Conservation (phyloP, 176 grass and related monocot species). For the Rhynchospora tenuis region DNA sequence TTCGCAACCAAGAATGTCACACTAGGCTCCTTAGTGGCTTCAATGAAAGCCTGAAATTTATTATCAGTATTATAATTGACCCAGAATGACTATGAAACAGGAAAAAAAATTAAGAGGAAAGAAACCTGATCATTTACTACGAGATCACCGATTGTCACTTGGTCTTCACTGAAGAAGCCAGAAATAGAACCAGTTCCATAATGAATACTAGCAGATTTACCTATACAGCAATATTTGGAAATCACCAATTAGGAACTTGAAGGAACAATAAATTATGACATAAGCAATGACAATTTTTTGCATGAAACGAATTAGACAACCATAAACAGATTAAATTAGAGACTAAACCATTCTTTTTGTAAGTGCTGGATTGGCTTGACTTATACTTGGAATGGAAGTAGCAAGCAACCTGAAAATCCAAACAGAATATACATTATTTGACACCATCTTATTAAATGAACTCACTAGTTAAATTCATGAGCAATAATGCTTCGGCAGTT, state of each 20-base stretch:
- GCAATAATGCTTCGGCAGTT: background rate
- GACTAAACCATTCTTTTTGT: conserved; percentile 78
- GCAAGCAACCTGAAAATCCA: conserved; percentile 63
- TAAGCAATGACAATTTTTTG: background rate
- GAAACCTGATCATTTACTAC: conserved; percentile 67
- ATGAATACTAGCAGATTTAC: conserved; percentile 69
- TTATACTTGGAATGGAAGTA: conserved; percentile 90
- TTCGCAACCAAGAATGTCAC: conserved; percentile 81
- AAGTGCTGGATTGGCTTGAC: conserved; percentile 66
- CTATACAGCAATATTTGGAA: conserved; percentile 29
- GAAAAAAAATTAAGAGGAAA: background rate
- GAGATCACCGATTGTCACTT: conserved; percentile 61
- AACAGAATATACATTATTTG: background rate
- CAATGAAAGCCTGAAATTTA: conserved; percentile 75
- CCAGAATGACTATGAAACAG: background rate
- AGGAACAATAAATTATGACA: background rate
- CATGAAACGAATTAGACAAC: background rate
- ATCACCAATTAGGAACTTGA: conserved; percentile 22
- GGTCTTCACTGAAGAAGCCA: conserved; percentile 78
- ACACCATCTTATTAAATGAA: background rate
- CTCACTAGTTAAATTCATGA: background rate
- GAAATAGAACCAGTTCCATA: conserved; percentile 89
- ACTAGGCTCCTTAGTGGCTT: conserved; percentile 80
- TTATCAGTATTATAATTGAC: background rate
- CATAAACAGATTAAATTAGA: conserved; percentile 3